Conservation (phyloP, 768 basidiomycete genomes). For the Leccinum variicolor region DNA sequence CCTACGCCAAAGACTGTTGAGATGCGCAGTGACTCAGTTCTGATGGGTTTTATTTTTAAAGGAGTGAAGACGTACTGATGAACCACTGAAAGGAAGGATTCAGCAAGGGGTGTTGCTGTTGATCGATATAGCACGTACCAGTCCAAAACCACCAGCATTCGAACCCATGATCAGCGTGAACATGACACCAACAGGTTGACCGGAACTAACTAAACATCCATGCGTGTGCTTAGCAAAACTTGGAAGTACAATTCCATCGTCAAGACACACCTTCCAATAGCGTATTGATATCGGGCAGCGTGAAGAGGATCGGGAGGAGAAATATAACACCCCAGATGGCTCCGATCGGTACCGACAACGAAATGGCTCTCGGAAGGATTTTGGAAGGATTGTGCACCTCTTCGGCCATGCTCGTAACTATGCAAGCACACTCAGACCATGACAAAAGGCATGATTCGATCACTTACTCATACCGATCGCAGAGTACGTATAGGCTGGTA, state of each 20-base stretch:
- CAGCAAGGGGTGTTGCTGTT: background rate
- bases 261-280: slow-evolving; percentile 45
- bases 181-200: slow-evolving; percentile 63
- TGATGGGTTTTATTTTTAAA: too few species aligned
- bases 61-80: slow-evolving; percentile 32
- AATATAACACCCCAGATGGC: slow-evolving; percentile 50
- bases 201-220: slow-evolving; percentile 44
- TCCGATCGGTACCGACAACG: slow-evolving; percentile 52
- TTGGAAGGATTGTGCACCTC: slow-evolving; percentile 58
- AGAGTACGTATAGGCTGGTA: slow-evolving; percentile 50
- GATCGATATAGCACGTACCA: slow-evolving; percentile 36
- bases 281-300: slow-evolving; percentile 53
- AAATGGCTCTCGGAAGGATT: slow-evolving; percentile 54
- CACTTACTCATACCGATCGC: slow-evolving; percentile 60
- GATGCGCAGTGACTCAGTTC: background rate
- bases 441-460: background rate
- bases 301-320: slow-evolving; percentile 62
- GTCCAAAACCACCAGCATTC: slow-evolving; percentile 56
- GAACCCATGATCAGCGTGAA: slow-evolving; percentile 63
- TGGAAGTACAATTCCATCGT: background rate
- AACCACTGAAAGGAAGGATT: slow-evolving; percentile 33
- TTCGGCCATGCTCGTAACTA: slow-evolving; percentile 65
- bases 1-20: slow-evolving; percentile 48
- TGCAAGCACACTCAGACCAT: slow-evolving; percentile 1
- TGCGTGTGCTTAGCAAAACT: background rate